Evolutionary conservation across 495 filamentous ascomycete genomes (phyloP).

Genomic region (Articulospora tetracladia): DNA sequence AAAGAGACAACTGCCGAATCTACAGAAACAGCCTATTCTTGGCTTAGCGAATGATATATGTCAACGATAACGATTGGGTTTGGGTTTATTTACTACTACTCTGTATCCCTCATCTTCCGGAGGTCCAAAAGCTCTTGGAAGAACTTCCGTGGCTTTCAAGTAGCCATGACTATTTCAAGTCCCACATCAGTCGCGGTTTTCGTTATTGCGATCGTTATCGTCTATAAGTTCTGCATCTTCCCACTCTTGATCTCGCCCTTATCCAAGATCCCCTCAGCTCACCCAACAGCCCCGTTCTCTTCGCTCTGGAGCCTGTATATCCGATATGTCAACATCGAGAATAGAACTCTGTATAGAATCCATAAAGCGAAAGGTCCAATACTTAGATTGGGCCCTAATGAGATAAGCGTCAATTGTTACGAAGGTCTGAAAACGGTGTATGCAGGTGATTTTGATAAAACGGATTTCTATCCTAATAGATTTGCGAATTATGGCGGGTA

Average conservation of each 20-base stretch:
- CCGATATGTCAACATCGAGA: slow-evolving; percentile 2
- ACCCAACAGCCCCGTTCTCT: slow-evolving; percentile 55
- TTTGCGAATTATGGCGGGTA: slow-evolving; percentile 10
- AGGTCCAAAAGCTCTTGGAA: not conserved
- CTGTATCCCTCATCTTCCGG: not conserved
- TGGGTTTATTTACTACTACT: not conserved
- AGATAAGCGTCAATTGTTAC: slow-evolving; percentile 12
- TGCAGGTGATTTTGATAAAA: slow-evolving; percentile 12
- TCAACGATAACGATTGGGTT: too few species aligned
- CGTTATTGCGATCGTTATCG: not conserved
- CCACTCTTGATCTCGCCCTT: slow-evolving; percentile 38
- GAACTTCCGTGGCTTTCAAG: too few species aligned
- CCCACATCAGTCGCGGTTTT: not conserved
- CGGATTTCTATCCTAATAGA: not conserved
- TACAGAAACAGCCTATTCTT: too few species aligned
- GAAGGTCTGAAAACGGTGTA: slow-evolving; percentile 15
- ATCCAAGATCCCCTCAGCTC: slow-evolving; percentile 56
- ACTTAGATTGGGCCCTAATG: slow-evolving; percentile 41
- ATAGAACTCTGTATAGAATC: slow-evolving; percentile 41
- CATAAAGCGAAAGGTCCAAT: slow-evolving; percentile 54
- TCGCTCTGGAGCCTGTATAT: slow-evolving; percentile 49
- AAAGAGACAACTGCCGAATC: too few species aligned
- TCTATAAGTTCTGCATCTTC: slow-evolving; percentile 40
- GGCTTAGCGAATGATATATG: too few species aligned
- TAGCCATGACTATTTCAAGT: not conserved